A percentile compares a stretch with the other conserved stretches of the same genome.
Evolutionary conservation across 192 early-diverging fungal genomes (phyloP).

Genomic region (Tieghemiomyces parasiticus): DNA sequence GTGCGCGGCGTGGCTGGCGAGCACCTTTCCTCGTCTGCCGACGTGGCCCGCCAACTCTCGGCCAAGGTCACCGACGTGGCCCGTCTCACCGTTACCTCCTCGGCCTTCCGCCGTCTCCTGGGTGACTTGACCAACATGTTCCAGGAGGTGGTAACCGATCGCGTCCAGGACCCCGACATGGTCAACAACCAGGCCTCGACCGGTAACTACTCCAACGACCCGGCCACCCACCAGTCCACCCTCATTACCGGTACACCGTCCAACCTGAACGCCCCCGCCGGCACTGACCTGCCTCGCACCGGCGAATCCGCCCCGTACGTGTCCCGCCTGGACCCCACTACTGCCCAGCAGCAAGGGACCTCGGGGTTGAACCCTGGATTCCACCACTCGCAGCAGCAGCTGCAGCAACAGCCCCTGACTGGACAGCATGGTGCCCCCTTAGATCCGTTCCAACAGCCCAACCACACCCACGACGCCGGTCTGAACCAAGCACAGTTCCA

Average conservation of each 20-base stretch:
- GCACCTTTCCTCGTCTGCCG: neutral
- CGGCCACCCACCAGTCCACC: too few relatives aligned
- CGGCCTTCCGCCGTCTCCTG: constrained; percentile 30
- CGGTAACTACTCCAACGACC: too few relatives aligned
- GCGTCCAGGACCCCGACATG: too few relatives aligned
- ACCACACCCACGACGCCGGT: neutral
- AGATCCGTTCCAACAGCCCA: neutral
- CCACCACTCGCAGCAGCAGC: neutral
- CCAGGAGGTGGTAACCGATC: constrained; percentile 19
- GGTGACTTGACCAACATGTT: constrained; percentile 24
- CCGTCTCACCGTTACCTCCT: constrained; percentile 24
- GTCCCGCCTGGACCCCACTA: neutral
- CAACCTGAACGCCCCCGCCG: too few relatives aligned
- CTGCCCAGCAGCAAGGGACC: neutral
- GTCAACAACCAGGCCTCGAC: too few relatives aligned
- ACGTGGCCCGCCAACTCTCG: neutral
- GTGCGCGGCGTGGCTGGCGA: neutral
- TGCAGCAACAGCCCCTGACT: neutral
- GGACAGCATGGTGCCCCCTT: neutral
- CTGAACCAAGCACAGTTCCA: too few relatives aligned
- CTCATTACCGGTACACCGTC: too few relatives aligned
- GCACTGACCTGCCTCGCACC: too few relatives aligned
- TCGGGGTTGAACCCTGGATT: too few relatives aligned
- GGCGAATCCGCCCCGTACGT: too few relatives aligned
- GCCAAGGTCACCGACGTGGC: constrained; percentile 16